These are phyloP conservation scores for Rhodamnia argentea DNA, from an alignment of 345 rosid genomes.

Conservation along the genomic window DNA sequence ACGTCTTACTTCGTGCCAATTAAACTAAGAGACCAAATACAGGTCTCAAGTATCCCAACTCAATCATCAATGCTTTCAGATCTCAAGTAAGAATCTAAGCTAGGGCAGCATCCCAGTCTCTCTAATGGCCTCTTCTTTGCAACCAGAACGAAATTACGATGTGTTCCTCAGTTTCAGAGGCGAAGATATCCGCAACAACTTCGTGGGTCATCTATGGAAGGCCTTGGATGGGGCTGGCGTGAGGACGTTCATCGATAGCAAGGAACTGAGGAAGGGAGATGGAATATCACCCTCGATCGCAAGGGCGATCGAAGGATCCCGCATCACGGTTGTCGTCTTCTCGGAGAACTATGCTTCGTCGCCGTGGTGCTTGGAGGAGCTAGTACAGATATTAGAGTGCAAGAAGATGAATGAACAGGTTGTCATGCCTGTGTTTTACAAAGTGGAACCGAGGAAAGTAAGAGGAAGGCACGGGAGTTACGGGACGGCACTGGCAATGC, in stretches of 20 bases:
- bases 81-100: no score
- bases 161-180: slow-evolving; percentile 3
- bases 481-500: background rate
- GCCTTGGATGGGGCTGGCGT: background rate
- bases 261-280: background rate
- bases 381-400: background rate
- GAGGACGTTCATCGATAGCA: background rate
- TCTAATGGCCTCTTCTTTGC: background rate
- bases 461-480: background rate
- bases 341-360: background rate
- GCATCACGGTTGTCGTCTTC: background rate
- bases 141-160: background rate
- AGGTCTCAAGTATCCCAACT: no score
- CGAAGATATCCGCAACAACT: background rate
- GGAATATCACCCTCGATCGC: background rate
- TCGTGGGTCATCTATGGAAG: background rate
- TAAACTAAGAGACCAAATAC: no score
- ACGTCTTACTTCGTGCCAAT: no score
- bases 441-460: background rate
- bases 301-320: background rate
- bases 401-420: background rate
- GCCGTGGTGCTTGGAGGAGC: slow-evolving; percentile 4
- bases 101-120: background rate
- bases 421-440: background rate
- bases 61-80: no score